Percentiles rank a stretch among this genome's conserved stretches.
Evolutionary conservation across 1,284 basidiomycete genomes (phyloP).

Genomic region (Ceratobasidium sp.): DNA sequence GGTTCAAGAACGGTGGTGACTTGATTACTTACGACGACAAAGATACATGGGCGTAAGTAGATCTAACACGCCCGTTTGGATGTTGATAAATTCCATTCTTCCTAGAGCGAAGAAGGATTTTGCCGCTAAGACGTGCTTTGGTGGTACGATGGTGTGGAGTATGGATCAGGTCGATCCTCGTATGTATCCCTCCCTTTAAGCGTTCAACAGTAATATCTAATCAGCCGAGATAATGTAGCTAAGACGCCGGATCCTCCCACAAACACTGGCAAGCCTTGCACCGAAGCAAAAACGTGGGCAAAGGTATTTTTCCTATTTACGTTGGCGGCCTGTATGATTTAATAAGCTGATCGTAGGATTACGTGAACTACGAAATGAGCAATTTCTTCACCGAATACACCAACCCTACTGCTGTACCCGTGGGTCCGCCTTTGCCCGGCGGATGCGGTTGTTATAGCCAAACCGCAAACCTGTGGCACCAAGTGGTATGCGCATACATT

Average conservation of each 20-base stretch:
- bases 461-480: conserved; percentile 24
- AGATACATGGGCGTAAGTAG: conserved; percentile 30
- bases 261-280: conserved; percentile 28
- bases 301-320: neutral
- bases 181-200: neutral
- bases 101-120: conserved; percentile 28
- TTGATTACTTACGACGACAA: conserved; percentile 36
- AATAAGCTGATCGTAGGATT: conserved; percentile 15
- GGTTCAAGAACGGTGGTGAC: conserved; percentile 39
- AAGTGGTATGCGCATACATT: conserved; percentile 26
- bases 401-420: conserved; percentile 13
- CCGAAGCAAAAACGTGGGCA: conserved; percentile 23
- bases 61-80: neutral
- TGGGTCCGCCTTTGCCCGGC: neutral
- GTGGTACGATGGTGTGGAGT: conserved; percentile 38
- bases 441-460: conserved; percentile 34
- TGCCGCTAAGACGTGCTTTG: conserved; percentile 33
- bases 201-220: neutral
- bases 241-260: neutral
- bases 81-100: neutral
- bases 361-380: conserved; percentile 21
- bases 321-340: neutral
- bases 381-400: conserved; percentile 30
- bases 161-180: conserved; percentile 38
- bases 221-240: neutral